Base-by-base conservation (phyloP, 2,329 filamentous ascomycete species). In the Proliferodiscus dingleyae region DNA sequence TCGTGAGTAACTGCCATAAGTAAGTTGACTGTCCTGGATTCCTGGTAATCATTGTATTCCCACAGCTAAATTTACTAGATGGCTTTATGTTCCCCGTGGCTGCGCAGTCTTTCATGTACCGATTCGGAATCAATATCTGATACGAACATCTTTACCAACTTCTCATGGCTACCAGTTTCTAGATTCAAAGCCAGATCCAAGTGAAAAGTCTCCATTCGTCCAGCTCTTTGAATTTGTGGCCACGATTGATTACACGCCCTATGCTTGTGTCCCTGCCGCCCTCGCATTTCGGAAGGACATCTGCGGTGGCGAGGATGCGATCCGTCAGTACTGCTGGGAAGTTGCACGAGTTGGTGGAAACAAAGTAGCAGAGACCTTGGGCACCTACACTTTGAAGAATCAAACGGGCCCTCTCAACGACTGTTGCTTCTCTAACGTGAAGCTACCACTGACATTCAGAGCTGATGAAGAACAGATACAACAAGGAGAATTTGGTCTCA, bases 1-100 rank as follows among this genome's bases (percentile, higher is more conserved):
- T 94, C 61, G 77, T 91, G 8, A 85, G 77, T 47, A 96, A 95
- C 64, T 89, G 83, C 59, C 87, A 95, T 69, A 95, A 95, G 72
- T 96, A 89, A 88, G 78, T 43, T 43, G 1, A 30, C 23, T 9
- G n/a, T 28, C 13, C 15, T 28, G 11, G 6, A 26, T 26, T 6
- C 11, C 24, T 6, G 11, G 24, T 6, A 26, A 11, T 15, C 11
- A 9, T 16, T 6, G 11, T 2, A n/a, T 33, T 28, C 37, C 16
- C 18, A 11, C 3, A 16, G 19, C 32, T 42, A 18, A 49, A 7
- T 29, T 24, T 41, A 38, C 52, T 22, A 58, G 58, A 47, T 96
- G 90, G 91, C 79, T 96, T 11, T 83, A 81, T 60, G 78, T 79
- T 0, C 91, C 90, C 1, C 80, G 90, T 22, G 84, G 82, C n/a